Evolutionary conservation across 306 rosid species (phyloP).

Genomic region (Citrullus amarus): DNA sequence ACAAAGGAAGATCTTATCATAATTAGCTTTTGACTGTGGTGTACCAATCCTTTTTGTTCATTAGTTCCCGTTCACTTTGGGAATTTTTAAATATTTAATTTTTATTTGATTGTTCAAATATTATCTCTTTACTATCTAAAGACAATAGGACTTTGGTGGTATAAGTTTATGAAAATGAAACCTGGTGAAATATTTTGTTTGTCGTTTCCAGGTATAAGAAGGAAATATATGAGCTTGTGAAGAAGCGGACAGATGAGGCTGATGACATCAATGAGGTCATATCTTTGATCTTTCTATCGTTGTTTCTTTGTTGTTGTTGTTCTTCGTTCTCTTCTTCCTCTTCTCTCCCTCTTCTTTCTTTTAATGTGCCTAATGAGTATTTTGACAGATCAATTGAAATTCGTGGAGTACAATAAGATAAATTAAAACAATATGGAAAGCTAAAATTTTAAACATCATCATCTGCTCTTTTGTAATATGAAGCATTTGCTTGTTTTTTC

Average conservation of each 20-base stretch:
- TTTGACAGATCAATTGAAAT: neutral
- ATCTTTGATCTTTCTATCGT: neutral
- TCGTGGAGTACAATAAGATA: neutral
- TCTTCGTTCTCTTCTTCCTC: neutral
- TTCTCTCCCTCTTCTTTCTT: neutral
- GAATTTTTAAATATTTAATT: neutral
- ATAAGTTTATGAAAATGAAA: neutral
- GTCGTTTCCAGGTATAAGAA: slow-evolving; percentile 54
- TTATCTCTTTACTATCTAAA: neutral
- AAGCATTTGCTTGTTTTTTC: neutral
- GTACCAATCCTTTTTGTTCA: neutral
- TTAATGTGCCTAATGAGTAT: neutral
- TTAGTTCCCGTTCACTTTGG: neutral
- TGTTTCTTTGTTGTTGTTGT: neutral
- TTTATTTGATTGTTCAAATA: neutral
- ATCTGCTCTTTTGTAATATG: neutral
- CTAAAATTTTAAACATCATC: neutral
- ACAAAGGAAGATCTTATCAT: neutral
- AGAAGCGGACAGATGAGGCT: slow-evolving; percentile 61
- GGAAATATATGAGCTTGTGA: slow-evolving; percentile 63
- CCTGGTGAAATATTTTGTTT: neutral
- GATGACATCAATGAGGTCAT: slow-evolving; percentile 67
- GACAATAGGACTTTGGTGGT: neutral
- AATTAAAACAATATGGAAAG: neutral
- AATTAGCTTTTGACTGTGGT: neutral